Percentiles rank a stretch among this genome's conserved stretches.
Conservation (phyloP, 2,329 filamentous ascomycete species). For the Ophiosphaerella korrae region DNA sequence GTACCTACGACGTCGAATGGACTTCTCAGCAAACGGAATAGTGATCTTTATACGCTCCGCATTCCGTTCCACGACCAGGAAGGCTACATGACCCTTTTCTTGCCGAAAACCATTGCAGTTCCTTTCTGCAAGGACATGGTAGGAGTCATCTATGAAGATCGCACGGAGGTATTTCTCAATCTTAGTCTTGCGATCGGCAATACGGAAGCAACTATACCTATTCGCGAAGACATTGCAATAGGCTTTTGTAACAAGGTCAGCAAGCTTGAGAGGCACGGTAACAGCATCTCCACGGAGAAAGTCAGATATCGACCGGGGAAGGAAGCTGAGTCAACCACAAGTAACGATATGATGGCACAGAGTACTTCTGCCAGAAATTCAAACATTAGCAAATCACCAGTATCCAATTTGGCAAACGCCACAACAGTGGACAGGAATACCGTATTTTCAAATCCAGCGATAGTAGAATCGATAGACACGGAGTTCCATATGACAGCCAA, state of each 20-base stretch:
- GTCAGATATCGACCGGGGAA: background rate
- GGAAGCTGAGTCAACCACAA: too few relatives aligned
- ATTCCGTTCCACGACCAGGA: background rate
- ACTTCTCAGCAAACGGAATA: background rate
- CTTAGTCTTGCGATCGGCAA: background rate
- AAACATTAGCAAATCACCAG: too few relatives aligned
- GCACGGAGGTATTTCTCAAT: background rate
- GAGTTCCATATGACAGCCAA: too few relatives aligned
- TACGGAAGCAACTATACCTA: background rate
- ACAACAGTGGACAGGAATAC: too few relatives aligned
- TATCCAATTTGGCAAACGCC: too few relatives aligned
- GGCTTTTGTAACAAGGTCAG: slow-evolving; percentile 1
- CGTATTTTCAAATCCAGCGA: too few relatives aligned
- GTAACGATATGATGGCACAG: too few relatives aligned
- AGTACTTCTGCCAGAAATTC: too few relatives aligned
- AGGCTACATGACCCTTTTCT: slow-evolving; percentile 9
- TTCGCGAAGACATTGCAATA: slow-evolving; percentile 1
- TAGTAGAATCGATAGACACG: too few relatives aligned
- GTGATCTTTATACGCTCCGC: slow-evolving; percentile 4
- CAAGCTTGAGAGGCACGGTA: background rate
- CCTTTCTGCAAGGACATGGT: slow-evolving; percentile 2
- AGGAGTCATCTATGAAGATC: background rate
- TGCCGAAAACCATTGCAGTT: background rate
- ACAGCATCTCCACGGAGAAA: too few relatives aligned
- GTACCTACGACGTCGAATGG: too few relatives aligned